Evolutionary conservation across 2,329 filamentous ascomycete genomes (phyloP).

Genomic region (Xylogone sp.): DNA sequence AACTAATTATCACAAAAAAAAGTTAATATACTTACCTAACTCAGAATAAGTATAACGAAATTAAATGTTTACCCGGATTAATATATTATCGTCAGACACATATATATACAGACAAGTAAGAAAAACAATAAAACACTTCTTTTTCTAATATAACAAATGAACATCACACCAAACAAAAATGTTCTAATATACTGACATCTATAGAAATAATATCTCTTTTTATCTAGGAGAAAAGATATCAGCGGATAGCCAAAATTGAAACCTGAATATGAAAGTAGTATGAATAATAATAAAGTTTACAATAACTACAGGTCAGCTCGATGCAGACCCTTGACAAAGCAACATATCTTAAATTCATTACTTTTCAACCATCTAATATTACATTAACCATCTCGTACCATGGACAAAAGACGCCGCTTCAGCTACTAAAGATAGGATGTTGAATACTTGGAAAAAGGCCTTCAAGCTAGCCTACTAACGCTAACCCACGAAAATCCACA

Average conservation of each 20-base stretch:
- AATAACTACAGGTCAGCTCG: slow-evolving; percentile 23
- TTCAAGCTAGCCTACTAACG: too few species aligned
- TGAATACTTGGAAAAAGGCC: too few species aligned
- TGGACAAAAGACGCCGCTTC: too few species aligned
- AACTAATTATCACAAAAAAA: slow-evolving; percentile 16
- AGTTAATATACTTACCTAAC: slow-evolving; percentile 25
- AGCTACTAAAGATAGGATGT: too few species aligned
- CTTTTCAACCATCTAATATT: too few species aligned
- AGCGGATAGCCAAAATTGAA: slow-evolving; percentile 21
- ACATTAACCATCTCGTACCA: too few species aligned
- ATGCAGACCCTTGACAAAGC: not conserved
- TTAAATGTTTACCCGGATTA: slow-evolving; percentile 24
- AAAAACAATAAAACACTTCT: slow-evolving; percentile 18
- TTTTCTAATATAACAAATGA: slow-evolving; percentile 21
- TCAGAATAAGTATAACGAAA: slow-evolving; percentile 26
- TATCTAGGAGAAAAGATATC: slow-evolving; percentile 22
- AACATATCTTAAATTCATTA: too few species aligned
- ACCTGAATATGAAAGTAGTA: slow-evolving; percentile 25
- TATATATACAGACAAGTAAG: slow-evolving; percentile 13
- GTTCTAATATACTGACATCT: slow-evolving; percentile 17
- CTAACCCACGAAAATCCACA: too few species aligned
- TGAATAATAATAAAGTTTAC: slow-evolving; percentile 26
- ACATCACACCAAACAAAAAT: slow-evolving; percentile 16
- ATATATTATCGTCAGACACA: slow-evolving; percentile 10
- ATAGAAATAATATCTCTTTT: slow-evolving; percentile 22